These are phyloP conservation scores for Anethum foeniculum DNA, from an alignment of 140 eudicot genomes.

Conservation along the genomic window DNA sequence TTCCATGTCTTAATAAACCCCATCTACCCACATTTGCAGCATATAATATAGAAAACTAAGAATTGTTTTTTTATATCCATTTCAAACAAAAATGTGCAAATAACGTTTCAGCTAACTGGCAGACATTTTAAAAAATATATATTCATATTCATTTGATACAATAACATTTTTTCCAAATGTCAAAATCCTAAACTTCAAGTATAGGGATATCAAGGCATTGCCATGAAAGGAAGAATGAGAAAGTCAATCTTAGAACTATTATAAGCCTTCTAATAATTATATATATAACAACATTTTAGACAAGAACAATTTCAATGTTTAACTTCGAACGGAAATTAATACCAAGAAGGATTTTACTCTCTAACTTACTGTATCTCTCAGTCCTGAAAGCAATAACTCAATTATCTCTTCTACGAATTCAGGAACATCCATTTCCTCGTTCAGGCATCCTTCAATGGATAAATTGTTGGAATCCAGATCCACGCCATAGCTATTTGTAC, in stretches of 20 bases:
- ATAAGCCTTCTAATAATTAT: constrained; percentile 3
- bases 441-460: constrained; percentile 24
- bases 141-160: neutral
- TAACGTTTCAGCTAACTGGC: neutral
- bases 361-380: constrained; percentile 79
- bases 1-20: neutral
- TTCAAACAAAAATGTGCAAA: neutral
- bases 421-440: constrained; percentile 95
- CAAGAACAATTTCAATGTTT: neutral
- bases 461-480: constrained; percentile 26
- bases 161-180: neutral
- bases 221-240: neutral
- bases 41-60: neutral
- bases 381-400: constrained; percentile 73
- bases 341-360: neutral
- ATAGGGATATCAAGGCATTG: constrained; percentile 1
- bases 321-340: neutral
- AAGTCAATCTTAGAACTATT: neutral
- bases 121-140: neutral
- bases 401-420: constrained; percentile 80
- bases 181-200: neutral
- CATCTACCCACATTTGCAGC: neutral
- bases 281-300: neutral
- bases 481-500: constrained; percentile 11
- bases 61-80: neutral